phyloP scores from a whole-genome alignment of 225 moss, liverwort and hornwort species.

The Takakia lepidozioides region DNA sequence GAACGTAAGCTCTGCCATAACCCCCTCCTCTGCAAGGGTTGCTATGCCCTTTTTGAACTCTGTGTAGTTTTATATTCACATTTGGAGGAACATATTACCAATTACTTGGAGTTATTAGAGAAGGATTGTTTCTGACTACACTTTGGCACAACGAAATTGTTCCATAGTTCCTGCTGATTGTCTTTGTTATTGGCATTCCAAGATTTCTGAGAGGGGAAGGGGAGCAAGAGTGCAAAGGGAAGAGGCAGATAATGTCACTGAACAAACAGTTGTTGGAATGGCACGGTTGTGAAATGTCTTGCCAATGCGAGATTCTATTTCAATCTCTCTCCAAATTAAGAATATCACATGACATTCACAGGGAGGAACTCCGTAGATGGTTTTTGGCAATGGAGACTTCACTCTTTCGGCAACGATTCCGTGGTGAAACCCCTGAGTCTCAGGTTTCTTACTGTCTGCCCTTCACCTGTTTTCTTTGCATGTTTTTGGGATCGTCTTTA shows the following conservation, averaged over 20 bases:
- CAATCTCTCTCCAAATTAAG: no score
- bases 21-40: background rate
- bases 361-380: slow-evolving; percentile 82
- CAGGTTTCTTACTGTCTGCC: slow-evolving; percentile 10
- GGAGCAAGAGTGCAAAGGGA: no score
- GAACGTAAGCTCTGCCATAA: slow-evolving; percentile 24
- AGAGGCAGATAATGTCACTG: no score
- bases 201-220: no score
- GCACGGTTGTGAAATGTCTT: no score
- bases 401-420: slow-evolving; percentile 75
- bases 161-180: background rate
- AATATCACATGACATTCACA: no score
- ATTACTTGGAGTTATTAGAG: no score
- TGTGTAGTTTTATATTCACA: no score
- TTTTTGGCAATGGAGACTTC: slow-evolving; percentile 80
- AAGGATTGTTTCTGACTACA: background rate
- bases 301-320: no score
- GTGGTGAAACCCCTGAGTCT: slow-evolving; percentile 59
- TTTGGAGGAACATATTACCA: no score
- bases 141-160: background rate
- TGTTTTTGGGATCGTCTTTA: background rate
- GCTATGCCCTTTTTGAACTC: background rate
- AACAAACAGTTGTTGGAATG: no score
- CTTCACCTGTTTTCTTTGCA: background rate
- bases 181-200: no score